Conservation (phyloP, 169 alveolate species). For the Cryptosporidium muris region DNA sequence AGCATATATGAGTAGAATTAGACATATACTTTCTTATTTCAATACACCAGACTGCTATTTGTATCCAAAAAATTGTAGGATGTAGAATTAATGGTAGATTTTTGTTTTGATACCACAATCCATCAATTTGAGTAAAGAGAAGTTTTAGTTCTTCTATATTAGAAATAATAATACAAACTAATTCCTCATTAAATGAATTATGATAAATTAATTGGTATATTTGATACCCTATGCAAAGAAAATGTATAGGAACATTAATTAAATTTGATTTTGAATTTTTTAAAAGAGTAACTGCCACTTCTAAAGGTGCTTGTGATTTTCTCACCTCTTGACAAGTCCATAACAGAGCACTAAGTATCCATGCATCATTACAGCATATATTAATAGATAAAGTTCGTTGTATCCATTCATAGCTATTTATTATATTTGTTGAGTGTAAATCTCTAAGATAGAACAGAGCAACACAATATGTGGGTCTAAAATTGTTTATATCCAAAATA, state of each 20-base stretch:
- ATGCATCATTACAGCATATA: slow-evolving; percentile 37
- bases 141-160: slow-evolving; percentile 26
- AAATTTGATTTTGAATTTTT: neutral
- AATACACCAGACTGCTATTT: slow-evolving; percentile 23
- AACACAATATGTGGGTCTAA: slow-evolving; percentile 29
- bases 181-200: slow-evolving; percentile 11
- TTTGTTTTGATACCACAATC: neutral
- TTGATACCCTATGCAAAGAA: slow-evolving; percentile 20
- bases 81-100: slow-evolving; percentile 37
- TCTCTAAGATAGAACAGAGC: slow-evolving; percentile 21
- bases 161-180: slow-evolving; percentile 24
- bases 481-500: slow-evolving; percentile 37
- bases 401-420: neutral
- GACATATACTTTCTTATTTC: slow-evolving; percentile 6
- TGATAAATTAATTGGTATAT: slow-evolving; percentile 26
- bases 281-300: neutral
- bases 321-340: slow-evolving; percentile 4
- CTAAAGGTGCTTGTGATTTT: neutral
- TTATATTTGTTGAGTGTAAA: neutral
- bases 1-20: slow-evolving; percentile 29
- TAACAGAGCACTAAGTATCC: slow-evolving; percentile 42
- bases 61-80: slow-evolving; percentile 41
- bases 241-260: slow-evolving; percentile 9
- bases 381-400: slow-evolving; percentile 15
- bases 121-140: neutral